Base-by-base conservation (phyloP, 495 filamentous ascomycete species). In the Aspergillus nanangensis region DNA sequence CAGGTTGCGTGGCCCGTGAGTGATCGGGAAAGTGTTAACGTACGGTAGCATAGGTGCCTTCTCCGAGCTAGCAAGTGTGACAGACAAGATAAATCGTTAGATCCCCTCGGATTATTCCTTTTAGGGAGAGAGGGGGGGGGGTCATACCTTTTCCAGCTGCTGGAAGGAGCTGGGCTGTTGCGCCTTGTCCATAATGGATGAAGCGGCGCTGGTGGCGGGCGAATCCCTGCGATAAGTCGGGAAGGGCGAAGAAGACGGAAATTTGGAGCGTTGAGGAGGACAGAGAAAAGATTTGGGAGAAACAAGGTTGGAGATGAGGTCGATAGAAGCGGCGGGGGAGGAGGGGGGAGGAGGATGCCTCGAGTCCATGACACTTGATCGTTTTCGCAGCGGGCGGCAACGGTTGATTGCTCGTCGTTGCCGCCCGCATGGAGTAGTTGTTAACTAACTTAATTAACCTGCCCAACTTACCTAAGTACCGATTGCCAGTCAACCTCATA, bases 41-140 rank as follows among this genome's bases (percentile, higher is more conserved):
- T 79, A 96, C 93, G 19, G 93, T 98, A 45, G 93, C 93, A 83
- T 98, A 98, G 34, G 93, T 98, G 44, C 93, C 93, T 78, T 98
- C 93, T 62, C 93, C 93, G 51, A 98, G 76, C 85, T 86, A 55
- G 47, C 51, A 9, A 47, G 8, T 48, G 11, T n/a, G 8, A 18
- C 23, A 35, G 32, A 21, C 7, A 3, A n/a, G n/a, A 18, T 19
- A 38, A 52, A 13, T 29, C 33, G 33, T 36, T 36, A 36, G 33
- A 14, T 36, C 13, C 4, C 20, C 33, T 36, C 33, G 8, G 5
- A 5, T 18, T 36, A 14, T 35, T 18, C 10, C 29, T 4, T 32
- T 32, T 14, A 2, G 29, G 37, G 37, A 24, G 37, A 37, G 44
- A 43, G 29, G 25, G 25, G 7, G 25, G 29, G 25, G 25, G 7